Evolutionary conservation across 257 asterid species (phyloP).

Genomic region (Solanum raphanifolium): DNA sequence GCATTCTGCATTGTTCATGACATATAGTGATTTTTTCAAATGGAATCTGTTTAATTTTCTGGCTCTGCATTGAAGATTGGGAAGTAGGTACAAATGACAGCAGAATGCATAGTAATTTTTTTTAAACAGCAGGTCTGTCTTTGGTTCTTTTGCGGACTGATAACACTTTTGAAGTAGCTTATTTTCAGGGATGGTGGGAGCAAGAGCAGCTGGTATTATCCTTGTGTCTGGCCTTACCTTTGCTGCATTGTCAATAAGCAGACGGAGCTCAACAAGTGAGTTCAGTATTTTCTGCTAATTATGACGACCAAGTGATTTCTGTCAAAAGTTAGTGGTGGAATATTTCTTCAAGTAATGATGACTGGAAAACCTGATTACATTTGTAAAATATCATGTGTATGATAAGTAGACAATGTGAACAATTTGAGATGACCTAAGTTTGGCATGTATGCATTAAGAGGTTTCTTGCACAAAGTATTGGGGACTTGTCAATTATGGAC

Average conservation of each 20-base stretch:
- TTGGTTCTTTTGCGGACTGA: conserved; percentile 28
- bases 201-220: conserved; percentile 67
- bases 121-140: background rate
- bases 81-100: background rate
- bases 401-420: background rate
- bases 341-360: background rate
- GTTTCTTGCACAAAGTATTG: background rate
- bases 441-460: background rate
- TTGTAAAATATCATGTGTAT: background rate
- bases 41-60: background rate
- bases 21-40: background rate
- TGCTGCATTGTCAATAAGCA: conserved; percentile 60
- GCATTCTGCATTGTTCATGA: background rate
- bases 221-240: conserved; percentile 69
- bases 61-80: background rate
- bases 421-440: background rate
- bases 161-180: conserved; percentile 56
- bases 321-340: background rate
- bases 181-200: conserved; percentile 72
- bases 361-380: background rate
- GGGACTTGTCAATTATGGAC: background rate
- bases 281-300: background rate
- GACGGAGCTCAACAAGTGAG: conserved; percentile 53
- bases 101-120: background rate
- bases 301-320: background rate